These are phyloP conservation scores for Pilobolus umbonatus DNA, from an alignment of 192 early-diverging fungal genomes.

Conservation along the genomic window DNA sequence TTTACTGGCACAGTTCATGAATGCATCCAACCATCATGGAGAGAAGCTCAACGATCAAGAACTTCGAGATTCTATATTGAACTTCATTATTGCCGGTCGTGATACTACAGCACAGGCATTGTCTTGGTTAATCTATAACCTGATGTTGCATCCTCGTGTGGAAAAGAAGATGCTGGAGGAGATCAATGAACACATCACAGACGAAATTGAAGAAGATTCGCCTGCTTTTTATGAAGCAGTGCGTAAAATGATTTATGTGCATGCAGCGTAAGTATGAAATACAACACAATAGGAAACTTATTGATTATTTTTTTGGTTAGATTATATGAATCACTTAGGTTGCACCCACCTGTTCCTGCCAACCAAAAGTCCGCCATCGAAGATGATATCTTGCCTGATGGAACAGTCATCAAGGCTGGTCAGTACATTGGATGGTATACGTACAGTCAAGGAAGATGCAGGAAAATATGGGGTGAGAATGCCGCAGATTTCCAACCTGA, in stretches of 20 bases:
- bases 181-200: slow-evolving; percentile 20
- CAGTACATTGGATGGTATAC: slow-evolving; percentile 42
- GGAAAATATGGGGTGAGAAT: slow-evolving; percentile 58
- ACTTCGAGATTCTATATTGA: slow-evolving; percentile 33
- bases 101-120: slow-evolving; percentile 50
- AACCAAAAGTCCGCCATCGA: slow-evolving; percentile 49
- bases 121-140: slow-evolving; percentile 45
- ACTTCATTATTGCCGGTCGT: slow-evolving; percentile 37
- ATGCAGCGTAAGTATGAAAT: slow-evolving; percentile 30
- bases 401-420: slow-evolving; percentile 46
- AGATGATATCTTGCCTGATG: slow-evolving; percentile 59
- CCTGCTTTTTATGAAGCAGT: slow-evolving; percentile 23
- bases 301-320: background rate
- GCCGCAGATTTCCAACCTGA: slow-evolving; percentile 59
- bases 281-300: background rate
- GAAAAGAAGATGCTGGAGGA: slow-evolving; percentile 43
- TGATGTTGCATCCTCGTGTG: slow-evolving; percentile 36
- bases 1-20: slow-evolving; percentile 28
- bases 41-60: slow-evolving; percentile 20
- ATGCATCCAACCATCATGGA: slow-evolving; percentile 22
- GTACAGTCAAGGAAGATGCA: slow-evolving; percentile 47
- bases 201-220: slow-evolving; percentile 25
- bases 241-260: slow-evolving; percentile 31
- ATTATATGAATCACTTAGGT: slow-evolving; percentile 52
- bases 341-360: slow-evolving; percentile 64